phyloP scores from a whole-genome alignment of 495 filamentous ascomycete genomes.

The Friedmanniomyces endolithicus region DNA sequence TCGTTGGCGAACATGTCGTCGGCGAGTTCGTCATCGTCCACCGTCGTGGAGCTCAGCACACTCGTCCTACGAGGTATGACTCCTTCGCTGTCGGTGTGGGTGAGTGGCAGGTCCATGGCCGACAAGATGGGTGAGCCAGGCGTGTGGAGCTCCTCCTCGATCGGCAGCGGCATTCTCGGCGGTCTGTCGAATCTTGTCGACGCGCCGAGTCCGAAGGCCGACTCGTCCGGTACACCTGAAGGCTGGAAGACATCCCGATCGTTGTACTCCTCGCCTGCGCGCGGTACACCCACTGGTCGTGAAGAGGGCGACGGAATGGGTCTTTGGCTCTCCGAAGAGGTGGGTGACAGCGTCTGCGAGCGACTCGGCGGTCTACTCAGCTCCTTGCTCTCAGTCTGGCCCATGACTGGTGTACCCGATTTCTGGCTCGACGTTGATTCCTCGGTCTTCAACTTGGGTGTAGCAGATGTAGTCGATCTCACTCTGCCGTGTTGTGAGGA shows the following conservation, averaged over 20 bases:
- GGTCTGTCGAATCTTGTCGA: conserved; percentile 52
- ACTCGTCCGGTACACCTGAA: conserved; percentile 11
- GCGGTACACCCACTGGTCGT: conserved; percentile 15
- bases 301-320: conserved; percentile 7
- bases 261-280: conserved; percentile 2
- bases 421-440: conserved; percentile 5
- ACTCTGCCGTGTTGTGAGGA: conserved; percentile 10
- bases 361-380: conserved; percentile 2
- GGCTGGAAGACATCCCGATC: conserved; percentile 7
- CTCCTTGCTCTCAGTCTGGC: conserved; percentile 14
- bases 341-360: conserved; percentile 6
- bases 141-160: conserved; percentile 73
- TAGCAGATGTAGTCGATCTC: conserved; percentile 14
- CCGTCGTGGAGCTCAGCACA: conserved; percentile 53
- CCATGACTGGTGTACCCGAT: conserved; percentile 11
- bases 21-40: conserved; percentile 66
- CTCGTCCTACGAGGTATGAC: conserved; percentile 45
- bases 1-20: conserved; percentile 46
- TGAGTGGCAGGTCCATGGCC: conserved; percentile 45
- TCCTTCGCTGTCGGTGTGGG: conserved; percentile 37
- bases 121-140: conserved; percentile 76
- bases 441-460: conserved; percentile 15
- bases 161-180: conserved; percentile 78
- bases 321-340: neutral
- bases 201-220: conserved; percentile 7